Evolutionary conservation across 768 basidiomycete species (phyloP).

Genomic region (Mycena indigotica): DNA sequence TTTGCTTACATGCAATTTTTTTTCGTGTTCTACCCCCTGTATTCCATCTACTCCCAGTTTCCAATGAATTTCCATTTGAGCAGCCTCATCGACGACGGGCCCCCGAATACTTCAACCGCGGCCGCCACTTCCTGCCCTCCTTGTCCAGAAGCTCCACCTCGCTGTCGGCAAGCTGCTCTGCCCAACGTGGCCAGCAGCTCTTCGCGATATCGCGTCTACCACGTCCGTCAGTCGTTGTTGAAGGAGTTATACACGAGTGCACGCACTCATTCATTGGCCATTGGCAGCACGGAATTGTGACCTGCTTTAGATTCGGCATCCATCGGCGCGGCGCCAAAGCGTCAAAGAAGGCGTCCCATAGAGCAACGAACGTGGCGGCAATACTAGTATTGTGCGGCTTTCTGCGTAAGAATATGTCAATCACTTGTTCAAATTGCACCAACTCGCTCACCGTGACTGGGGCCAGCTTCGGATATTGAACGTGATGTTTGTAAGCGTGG

Average conservation of each 20-base stretch:
- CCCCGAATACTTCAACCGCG: conserved; percentile 2
- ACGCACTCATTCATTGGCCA: conserved; percentile 18
- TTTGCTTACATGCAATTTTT: too few species aligned
- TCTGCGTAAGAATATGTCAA: background rate
- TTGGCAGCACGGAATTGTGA: background rate
- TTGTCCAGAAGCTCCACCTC: conserved; percentile 7
- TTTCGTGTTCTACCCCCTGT: too few species aligned
- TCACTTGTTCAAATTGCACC: background rate
- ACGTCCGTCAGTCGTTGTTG: background rate
- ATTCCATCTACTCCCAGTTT: too few species aligned
- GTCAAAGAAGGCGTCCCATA: conserved; percentile 6
- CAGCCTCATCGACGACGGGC: background rate
- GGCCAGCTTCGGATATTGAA: background rate
- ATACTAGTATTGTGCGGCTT: background rate
- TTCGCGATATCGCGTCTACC: conserved; percentile 10
- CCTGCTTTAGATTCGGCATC: conserved; percentile 8
- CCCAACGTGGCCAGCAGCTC: conserved; percentile 18
- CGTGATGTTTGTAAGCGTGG: background rate
- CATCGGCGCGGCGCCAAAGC: background rate
- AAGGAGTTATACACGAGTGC: background rate
- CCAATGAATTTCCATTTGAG: too few species aligned
- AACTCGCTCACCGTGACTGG: background rate
- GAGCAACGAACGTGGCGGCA: background rate
- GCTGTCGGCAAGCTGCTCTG: conserved; percentile 5
- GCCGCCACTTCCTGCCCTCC: conserved; percentile 16